Base-by-base conservation (phyloP, 371 early-diverging fungal genomes). In the Mortierella sp. region DNA sequence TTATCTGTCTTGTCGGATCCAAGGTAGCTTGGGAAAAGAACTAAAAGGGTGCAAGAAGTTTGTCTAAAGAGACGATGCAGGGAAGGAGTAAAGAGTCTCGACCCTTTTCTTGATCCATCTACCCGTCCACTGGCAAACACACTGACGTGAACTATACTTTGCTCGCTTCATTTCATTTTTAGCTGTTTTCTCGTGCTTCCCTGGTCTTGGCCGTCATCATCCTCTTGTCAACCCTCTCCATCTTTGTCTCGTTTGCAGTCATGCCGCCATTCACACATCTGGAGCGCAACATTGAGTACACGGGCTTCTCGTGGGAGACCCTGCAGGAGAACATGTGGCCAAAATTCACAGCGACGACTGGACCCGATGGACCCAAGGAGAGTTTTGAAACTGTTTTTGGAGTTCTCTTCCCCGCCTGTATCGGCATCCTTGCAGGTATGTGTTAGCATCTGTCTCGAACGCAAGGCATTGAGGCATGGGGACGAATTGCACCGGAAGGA, bases 371-470 rank as follows among this genome's bases (percentile, higher is more conserved):
- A n/a, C 71, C 86, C 24, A 78, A 72, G 24, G 70, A 81, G 31
- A 89, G 89, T 10, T 83, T 86, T 19, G 87, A 88, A 72, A 83
- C 83, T 1, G 88, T 94, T 46, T 92, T 93, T 71, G 91, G 92
- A 70, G 88, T 94, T 6, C 86, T 94, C 31, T 94, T 93, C 78
- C 93, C 94, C 0, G 91, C 92, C 54, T 93, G 93, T 69, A 89
- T 90, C 57, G 94, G 94, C 43, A 91, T 94, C 31, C 90, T 93
- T 86, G 92, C 93, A 28, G 93, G 89, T 83, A 75, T 53, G 48
- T 24, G 21, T 10, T 37, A 24, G 5, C 0, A 21, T 24, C 0
- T 6, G 50, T 16, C 50, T 3, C 16, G 16, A 16, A 14, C 9
- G 11, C 13, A 50, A 50, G 50, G 50, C 50, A 50, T 67, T 0